These are phyloP conservation scores for Coleophoma cylindrospora DNA, from an alignment of 2,329 filamentous ascomycete species.

Conservation along the genomic window DNA sequence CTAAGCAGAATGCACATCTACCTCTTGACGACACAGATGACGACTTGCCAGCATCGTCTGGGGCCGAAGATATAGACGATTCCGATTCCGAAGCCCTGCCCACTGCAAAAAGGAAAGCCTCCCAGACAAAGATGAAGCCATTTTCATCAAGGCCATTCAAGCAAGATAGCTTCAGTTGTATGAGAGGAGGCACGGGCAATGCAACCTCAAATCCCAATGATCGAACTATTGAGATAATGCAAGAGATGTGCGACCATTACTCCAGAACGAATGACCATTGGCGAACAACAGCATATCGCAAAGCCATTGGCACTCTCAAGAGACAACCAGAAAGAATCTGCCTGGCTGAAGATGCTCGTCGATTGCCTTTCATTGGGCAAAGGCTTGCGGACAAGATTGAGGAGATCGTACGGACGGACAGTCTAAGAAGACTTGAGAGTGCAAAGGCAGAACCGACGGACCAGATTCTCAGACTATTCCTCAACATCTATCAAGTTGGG, in stretches of 20 bases:
- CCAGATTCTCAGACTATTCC: slow-evolving; percentile 61
- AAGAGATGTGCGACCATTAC: slow-evolving; percentile 78
- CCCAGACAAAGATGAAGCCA: slow-evolving; percentile 1
- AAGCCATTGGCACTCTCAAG: slow-evolving; percentile 67
- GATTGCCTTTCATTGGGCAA: slow-evolving; percentile 63
- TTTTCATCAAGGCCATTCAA: slow-evolving; percentile 4
- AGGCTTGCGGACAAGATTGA: slow-evolving; percentile 81
- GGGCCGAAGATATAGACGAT: slow-evolving; percentile 9
- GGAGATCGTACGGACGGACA: slow-evolving; percentile 75
- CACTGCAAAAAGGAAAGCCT: slow-evolving; percentile 8
- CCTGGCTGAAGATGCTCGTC: slow-evolving; percentile 64
- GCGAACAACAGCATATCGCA: slow-evolving; percentile 71
- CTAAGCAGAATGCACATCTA: slow-evolving; percentile 55
- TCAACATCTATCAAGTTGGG: slow-evolving; percentile 77
- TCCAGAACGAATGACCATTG: slow-evolving; percentile 70
- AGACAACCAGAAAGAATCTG: slow-evolving; percentile 58
- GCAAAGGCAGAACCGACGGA: slow-evolving; percentile 64
- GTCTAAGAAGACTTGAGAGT: slow-evolving; percentile 67
- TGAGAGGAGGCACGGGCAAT: slow-evolving; percentile 41
- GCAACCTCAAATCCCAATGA: slow-evolving; percentile 54
- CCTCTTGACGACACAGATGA: slow-evolving; percentile 49
- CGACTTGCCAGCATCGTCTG: slow-evolving; percentile 17
- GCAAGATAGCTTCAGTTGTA: slow-evolving; percentile 49
- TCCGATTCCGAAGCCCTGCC: slow-evolving; percentile 23
- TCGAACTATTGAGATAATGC: slow-evolving; percentile 69